Percentiles rank a stretch among this genome's conserved stretches.
phyloP scores from a whole-genome alignment of 1,284 basidiomycete genomes.

The Kalmanozyma brasiliensis region DNA sequence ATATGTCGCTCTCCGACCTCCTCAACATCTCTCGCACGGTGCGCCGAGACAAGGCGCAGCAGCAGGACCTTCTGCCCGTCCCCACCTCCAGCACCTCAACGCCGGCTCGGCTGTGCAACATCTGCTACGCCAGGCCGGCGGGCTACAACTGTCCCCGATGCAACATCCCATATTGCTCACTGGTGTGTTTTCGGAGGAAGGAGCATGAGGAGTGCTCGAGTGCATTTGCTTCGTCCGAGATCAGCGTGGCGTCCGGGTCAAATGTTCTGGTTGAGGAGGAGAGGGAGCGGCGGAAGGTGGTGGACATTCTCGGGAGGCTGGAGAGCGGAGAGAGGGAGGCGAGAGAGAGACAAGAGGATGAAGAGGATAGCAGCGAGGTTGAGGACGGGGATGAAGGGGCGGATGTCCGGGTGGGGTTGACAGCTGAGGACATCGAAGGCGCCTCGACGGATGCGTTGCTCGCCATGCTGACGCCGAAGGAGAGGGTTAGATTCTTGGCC shows the following conservation, averaged over 20 bases:
- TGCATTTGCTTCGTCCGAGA: slow-evolving; percentile 38
- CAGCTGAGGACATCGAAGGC: slow-evolving; percentile 19
- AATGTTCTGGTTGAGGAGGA: slow-evolving; percentile 12
- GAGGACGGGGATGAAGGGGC: slow-evolving; percentile 5
- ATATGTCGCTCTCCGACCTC: slow-evolving; percentile 46
- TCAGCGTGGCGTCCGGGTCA: slow-evolving; percentile 5
- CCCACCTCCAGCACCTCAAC: slow-evolving; percentile 16
- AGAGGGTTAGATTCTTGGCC: slow-evolving; percentile 37
- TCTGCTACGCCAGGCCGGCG: slow-evolving; percentile 46
- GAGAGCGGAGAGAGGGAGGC: slow-evolving; percentile 14
- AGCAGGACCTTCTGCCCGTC: slow-evolving; percentile 28
- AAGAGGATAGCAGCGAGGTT: slow-evolving; percentile 12
- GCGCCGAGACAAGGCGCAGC: slow-evolving; percentile 43
- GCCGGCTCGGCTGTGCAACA: slow-evolving; percentile 46
- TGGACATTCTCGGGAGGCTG: slow-evolving; percentile 31
- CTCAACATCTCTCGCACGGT: slow-evolving; percentile 53
- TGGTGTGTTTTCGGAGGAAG: slow-evolving; percentile 48
- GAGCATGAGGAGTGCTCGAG: slow-evolving; percentile 49
- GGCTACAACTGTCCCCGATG: slow-evolving; percentile 60
- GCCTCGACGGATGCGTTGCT: slow-evolving; percentile 43
- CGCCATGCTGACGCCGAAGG: slow-evolving; percentile 36
- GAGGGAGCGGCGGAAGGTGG: slow-evolving; percentile 20
- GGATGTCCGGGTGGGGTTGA: slow-evolving; percentile 3
- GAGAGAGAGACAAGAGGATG: slow-evolving; percentile 5
- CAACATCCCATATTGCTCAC: slow-evolving; percentile 60